phyloP scores from a whole-genome alignment of 345 rosid genomes.

The Ricinus communis region DNA sequence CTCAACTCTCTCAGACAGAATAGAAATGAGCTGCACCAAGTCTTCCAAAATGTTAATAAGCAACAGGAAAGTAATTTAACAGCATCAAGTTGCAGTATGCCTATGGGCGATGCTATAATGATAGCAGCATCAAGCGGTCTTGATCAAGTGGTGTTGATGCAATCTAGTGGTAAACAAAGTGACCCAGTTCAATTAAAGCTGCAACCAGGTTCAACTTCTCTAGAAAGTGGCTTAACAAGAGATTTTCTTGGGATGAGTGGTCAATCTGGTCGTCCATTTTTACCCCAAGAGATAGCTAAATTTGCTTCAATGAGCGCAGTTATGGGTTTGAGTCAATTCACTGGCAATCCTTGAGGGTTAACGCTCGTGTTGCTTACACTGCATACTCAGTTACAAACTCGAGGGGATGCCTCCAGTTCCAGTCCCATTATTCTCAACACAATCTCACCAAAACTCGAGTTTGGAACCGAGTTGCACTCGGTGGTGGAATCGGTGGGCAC shows the following conservation, averaged over 20 bases:
- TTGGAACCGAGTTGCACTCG: neutral
- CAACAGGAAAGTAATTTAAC: slow-evolving; percentile 26
- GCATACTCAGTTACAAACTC: no score
- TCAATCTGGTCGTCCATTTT: slow-evolving; percentile 49
- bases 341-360: slow-evolving; percentile 20
- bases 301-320: slow-evolving; percentile 66
- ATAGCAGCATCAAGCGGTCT: slow-evolving; percentile 26
- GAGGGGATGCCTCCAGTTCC: no score
- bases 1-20: slow-evolving; percentile 23
- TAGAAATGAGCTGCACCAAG: slow-evolving; percentile 34
- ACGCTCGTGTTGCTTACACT: no score
- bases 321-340: slow-evolving; percentile 50
- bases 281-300: slow-evolving; percentile 66
- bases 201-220: slow-evolving; percentile 35
- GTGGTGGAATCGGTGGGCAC: neutral
- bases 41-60: slow-evolving; percentile 28
- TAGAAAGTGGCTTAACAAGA: slow-evolving; percentile 56
- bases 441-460: neutral
- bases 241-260: slow-evolving; percentile 79
- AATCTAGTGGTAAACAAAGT: slow-evolving; percentile 28
- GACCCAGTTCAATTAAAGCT: slow-evolving; percentile 27
- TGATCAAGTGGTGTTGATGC: slow-evolving; percentile 36
- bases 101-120: slow-evolving; percentile 14
- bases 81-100: slow-evolving; percentile 10
- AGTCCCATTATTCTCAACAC: no score